Conservation (phyloP, 495 filamentous ascomycete species). For the Aspergillus diversus region DNA sequence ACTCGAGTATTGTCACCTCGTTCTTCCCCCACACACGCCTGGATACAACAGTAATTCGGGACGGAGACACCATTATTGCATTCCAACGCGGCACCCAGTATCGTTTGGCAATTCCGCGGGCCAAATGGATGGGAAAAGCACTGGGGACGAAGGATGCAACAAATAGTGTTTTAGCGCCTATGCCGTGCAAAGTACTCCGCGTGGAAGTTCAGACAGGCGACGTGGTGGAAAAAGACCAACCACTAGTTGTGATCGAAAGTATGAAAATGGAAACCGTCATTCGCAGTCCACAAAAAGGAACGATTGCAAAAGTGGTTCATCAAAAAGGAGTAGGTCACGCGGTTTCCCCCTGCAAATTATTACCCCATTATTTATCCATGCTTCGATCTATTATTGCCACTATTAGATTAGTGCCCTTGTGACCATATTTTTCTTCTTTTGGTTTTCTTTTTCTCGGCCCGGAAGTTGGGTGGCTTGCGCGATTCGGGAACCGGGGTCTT, state of each 20-base stretch:
- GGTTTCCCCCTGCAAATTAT: slow-evolving; percentile 12
- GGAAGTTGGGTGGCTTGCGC: slow-evolving; percentile 1
- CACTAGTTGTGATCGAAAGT: slow-evolving; percentile 94
- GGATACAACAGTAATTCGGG: slow-evolving; percentile 75
- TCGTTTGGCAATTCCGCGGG: slow-evolving; percentile 65
- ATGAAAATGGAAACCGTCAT: slow-evolving; percentile 99
- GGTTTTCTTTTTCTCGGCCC: neutral
- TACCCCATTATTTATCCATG: slow-evolving; percentile 15
- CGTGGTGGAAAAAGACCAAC: slow-evolving; percentile 79
- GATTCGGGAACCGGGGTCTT: slow-evolving; percentile 12
- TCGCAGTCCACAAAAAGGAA: slow-evolving; percentile 80
- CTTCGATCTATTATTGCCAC: slow-evolving; percentile 13
- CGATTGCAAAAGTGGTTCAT: slow-evolving; percentile 81
- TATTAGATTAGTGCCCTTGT: slow-evolving; percentile 11
- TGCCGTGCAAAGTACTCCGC: slow-evolving; percentile 91
- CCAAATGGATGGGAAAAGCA: slow-evolving; percentile 84
- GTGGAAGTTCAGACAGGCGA: slow-evolving; percentile 84
- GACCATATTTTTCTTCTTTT: neutral
- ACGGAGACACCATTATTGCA: slow-evolving; percentile 69
- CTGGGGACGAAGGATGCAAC: slow-evolving; percentile 77
- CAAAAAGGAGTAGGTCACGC: slow-evolving; percentile 75
- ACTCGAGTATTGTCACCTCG: slow-evolving; percentile 47
- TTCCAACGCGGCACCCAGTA: slow-evolving; percentile 86
- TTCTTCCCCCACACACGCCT: slow-evolving; percentile 79
- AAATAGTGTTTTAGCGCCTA: slow-evolving; percentile 86